Conservation (phyloP, 2,329 filamentous ascomycete genomes). For the Diaporthe batatas region DNA sequence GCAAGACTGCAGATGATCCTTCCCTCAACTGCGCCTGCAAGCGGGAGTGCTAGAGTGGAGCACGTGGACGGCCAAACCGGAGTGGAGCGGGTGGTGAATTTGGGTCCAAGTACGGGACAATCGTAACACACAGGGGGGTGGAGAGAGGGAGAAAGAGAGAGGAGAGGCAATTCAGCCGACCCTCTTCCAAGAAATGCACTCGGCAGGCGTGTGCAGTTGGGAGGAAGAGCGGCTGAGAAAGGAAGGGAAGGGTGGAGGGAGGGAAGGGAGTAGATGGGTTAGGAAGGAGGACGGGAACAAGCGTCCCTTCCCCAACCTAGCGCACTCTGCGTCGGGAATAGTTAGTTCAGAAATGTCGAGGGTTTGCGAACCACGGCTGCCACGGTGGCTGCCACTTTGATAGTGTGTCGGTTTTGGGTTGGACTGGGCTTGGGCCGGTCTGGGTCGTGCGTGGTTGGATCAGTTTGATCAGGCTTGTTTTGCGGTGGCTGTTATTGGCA, state of each 20-base stretch:
- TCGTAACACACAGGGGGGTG: neutral
- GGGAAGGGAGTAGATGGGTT: neutral
- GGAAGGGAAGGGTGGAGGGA: conserved; percentile 13
- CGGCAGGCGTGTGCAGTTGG: neutral
- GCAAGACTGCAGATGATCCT: conserved; percentile 37
- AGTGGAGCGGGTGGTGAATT: conserved; percentile 1
- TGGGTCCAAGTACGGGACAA: neutral
- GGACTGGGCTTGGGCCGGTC: conserved; percentile 20
- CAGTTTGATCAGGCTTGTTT: conserved; percentile 11
- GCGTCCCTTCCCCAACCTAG: conserved; percentile 26
- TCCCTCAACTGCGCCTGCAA: conserved; percentile 40
- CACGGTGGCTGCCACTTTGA: conserved; percentile 27
- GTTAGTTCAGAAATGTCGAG: conserved; percentile 12
- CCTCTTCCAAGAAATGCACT: conserved; percentile 29
- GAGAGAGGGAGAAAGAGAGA: neutral
- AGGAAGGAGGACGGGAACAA: conserved; percentile 29
- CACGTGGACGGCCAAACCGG: conserved; percentile 13
- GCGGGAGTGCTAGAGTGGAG: conserved; percentile 12
- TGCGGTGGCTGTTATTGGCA: conserved; percentile 6
- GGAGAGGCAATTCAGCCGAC: conserved; percentile 29
- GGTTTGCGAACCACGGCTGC: neutral
- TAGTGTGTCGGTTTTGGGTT: conserved; percentile 14
- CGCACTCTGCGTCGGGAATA: conserved; percentile 27
- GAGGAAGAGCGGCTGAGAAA: conserved; percentile 9
- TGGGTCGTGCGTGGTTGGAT: conserved; percentile 12